Percentiles rank a stretch among this genome's conserved stretches.
Conservation (phyloP, 2,329 filamentous ascomycete species). For the Laburnicola sp. region DNA sequence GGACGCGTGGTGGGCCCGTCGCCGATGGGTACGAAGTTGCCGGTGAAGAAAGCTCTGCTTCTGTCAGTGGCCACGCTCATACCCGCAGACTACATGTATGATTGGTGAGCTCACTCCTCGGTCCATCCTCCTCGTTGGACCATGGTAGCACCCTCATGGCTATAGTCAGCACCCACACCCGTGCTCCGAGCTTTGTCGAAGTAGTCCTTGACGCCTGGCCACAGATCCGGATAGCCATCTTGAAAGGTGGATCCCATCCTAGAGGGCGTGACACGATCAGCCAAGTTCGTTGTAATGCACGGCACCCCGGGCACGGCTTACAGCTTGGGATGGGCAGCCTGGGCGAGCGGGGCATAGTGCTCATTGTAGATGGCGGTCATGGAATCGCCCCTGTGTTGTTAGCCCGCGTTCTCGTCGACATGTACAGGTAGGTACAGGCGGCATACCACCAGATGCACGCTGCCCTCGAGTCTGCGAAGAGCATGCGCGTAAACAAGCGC, state of each 20-base stretch:
- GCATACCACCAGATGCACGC: slow-evolving; percentile 41
- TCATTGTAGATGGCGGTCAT: slow-evolving; percentile 41
- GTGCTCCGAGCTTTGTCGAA: slow-evolving; percentile 31
- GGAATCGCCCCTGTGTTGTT: slow-evolving; percentile 24
- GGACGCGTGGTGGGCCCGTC: slow-evolving; percentile 27
- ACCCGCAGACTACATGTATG: neutral
- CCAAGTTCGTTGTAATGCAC: neutral
- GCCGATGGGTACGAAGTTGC: slow-evolving; percentile 36
- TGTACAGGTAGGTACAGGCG: neutral
- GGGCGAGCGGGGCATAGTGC: slow-evolving; percentile 32
- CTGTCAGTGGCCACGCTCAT: neutral
- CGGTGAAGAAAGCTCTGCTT: slow-evolving; percentile 32
- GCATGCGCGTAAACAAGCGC: slow-evolving; percentile 33
- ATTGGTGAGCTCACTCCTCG: slow-evolving; percentile 25
- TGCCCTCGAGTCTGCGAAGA: slow-evolving; percentile 38
- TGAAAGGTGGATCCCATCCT: slow-evolving; percentile 35
- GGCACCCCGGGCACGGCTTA: neutral
- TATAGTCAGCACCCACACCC: slow-evolving; percentile 31
- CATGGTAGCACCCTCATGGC: slow-evolving; percentile 24
- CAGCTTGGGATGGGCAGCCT: slow-evolving; percentile 32
- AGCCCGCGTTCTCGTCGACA: neutral
- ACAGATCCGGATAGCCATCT: slow-evolving; percentile 36
- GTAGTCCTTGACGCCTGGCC: slow-evolving; percentile 23
- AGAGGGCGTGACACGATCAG: neutral
- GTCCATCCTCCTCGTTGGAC: slow-evolving; percentile 35